Evolutionary conservation across 2,329 filamentous ascomycete genomes (phyloP).

Genomic region (Epichloe aotearoae): DNA sequence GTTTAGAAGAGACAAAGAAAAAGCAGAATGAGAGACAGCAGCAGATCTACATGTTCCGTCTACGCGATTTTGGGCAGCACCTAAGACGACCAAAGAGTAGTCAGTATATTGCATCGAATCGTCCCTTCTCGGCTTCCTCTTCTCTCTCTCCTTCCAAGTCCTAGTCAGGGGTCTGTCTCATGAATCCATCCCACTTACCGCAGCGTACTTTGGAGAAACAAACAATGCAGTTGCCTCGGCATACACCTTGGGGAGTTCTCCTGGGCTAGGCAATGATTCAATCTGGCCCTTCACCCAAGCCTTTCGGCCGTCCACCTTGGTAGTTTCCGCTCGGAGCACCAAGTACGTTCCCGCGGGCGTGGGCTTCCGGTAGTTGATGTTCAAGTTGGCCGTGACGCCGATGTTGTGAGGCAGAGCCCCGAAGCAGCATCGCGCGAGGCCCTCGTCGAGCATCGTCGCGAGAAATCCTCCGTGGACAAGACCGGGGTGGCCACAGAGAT

Average conservation of each 20-base stretch:
- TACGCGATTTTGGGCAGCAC: neutral
- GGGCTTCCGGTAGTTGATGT: slow-evolving; percentile 69
- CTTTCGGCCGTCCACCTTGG: slow-evolving; percentile 81
- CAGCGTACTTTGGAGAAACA: slow-evolving; percentile 73
- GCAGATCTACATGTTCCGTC: neutral
- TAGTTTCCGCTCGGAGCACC: slow-evolving; percentile 66
- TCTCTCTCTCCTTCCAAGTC: neutral
- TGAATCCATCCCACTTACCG: slow-evolving; percentile 35
- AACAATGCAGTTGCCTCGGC: slow-evolving; percentile 80
- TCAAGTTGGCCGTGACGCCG: slow-evolving; percentile 76
- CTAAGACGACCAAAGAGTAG: neutral
- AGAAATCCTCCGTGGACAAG: slow-evolving; percentile 84
- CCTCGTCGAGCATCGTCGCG: slow-evolving; percentile 88
- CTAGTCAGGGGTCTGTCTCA: no score
- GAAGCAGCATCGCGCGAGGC: slow-evolving; percentile 78
- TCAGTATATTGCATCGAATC: neutral
- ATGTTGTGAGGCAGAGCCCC: slow-evolving; percentile 75
- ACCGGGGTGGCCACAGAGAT: slow-evolving; percentile 79
- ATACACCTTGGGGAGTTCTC: slow-evolving; percentile 51
- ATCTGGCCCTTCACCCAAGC: slow-evolving; percentile 85
- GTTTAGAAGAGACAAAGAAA: neutral
- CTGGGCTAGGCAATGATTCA: slow-evolving; percentile 56
- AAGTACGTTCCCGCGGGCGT: slow-evolving; percentile 63
- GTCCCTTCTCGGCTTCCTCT: no score
- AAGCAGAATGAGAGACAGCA: neutral